Conservation (phyloP, 352 stramenopile species). For the Lagenidium sp. region DNA sequence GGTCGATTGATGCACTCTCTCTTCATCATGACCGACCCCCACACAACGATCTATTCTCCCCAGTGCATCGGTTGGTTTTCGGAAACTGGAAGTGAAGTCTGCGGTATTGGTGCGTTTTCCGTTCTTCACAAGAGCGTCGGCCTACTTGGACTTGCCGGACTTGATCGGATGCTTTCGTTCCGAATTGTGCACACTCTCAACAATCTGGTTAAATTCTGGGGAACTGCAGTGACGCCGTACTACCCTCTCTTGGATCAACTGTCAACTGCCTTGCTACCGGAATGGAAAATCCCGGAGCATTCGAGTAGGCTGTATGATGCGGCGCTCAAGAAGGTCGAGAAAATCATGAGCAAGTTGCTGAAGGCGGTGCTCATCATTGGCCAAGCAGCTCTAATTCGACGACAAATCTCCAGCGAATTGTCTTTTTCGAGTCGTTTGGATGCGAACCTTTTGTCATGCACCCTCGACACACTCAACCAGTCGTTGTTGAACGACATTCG, state of each 20-base stretch:
- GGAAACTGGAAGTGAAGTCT: slow-evolving; percentile 76
- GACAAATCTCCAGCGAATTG: slow-evolving; percentile 89
- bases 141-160: slow-evolving; percentile 82
- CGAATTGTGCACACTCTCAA: slow-evolving; percentile 91
- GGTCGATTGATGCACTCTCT: slow-evolving; percentile 88
- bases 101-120: slow-evolving; percentile 83
- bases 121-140: slow-evolving; percentile 89
- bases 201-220: slow-evolving; percentile 92
- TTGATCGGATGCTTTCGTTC: slow-evolving; percentile 92
- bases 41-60: slow-evolving; percentile 88
- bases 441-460: slow-evolving; percentile 85
- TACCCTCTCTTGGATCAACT: slow-evolving; percentile 86
- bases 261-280: slow-evolving; percentile 65
- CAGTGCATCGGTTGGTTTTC: slow-evolving; percentile 92
- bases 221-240: slow-evolving; percentile 82
- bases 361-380: slow-evolving; percentile 91
- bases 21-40: slow-evolving; percentile 89
- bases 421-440: slow-evolving; percentile 87
- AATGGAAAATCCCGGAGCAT: slow-evolving; percentile 87
- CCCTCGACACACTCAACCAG: slow-evolving; percentile 87
- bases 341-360: slow-evolving; percentile 91
- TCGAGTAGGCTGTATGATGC: slow-evolving; percentile 81
- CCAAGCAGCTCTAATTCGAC: slow-evolving; percentile 90
- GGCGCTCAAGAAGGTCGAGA: slow-evolving; percentile 90
- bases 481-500: slow-evolving; percentile 86